Evolutionary conservation across 768 basidiomycete genomes (phyloP), one percentile per base, ranked within the genome.

Genomic region (Boletus vermiculosoides): DNA sequence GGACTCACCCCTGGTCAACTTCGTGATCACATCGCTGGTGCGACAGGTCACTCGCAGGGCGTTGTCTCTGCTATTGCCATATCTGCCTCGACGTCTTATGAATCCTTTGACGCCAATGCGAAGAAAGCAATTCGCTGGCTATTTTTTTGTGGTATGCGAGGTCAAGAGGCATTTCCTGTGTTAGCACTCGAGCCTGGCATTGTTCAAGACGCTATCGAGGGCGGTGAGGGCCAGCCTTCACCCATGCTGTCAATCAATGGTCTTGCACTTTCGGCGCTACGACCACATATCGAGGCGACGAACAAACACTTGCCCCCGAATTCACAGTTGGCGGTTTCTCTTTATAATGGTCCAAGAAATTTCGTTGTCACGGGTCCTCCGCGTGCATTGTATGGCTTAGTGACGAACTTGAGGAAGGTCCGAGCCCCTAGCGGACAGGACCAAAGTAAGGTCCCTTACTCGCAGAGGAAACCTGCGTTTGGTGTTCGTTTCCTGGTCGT

Each of bases 21-120:
- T 70, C 85, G 90, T 39, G 74, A 79, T 45, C 82, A 82, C 45
- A 80, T 98, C 53, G 78, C 83, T 11, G 96, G 96, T 34, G 85
- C 94, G 3, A 98, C 97, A 16, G 97, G 97, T 33, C 97, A 99
- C 75, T 98, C 95, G 2, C 96, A 98, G 73, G 97, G 97, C 62
- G 85, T 99, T 64, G 87, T 97, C 47, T 92, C 95, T 13, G 97
- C 97, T n/a, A 83, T 95, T 51, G 87, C 83, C 39, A 85, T 98
- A 66, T 82, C 95, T 8, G 85, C 91, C 5, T 93, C 94, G 5
- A 78, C 79, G 18, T 84, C 86, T 25, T 85, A 86, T 58, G 86
- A 87, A 46, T 85, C 87, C 4, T 91, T 93, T 73, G 76, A 81
- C 54, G 74, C 74, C 56, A 96, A 97, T 74, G 80, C 85, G 10